Percentiles rank a stretch among this genome's conserved stretches.
Conservation (phyloP, 2,329 filamentous ascomycete species). For the Neofusicoccum parvum region DNA sequence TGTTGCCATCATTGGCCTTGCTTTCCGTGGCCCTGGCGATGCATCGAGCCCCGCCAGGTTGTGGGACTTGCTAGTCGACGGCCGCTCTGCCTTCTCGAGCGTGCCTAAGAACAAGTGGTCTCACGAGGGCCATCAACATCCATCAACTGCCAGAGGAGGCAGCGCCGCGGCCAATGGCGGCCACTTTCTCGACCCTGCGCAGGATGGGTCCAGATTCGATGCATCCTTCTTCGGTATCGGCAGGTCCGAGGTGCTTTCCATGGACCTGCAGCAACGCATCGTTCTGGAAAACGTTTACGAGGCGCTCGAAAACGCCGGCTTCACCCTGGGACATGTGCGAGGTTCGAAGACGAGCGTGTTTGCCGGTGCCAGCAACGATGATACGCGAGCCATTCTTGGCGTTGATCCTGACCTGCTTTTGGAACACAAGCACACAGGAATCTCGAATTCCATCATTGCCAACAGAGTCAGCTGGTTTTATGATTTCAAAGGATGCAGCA, state of each 20-base stretch:
- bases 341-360: constrained; percentile 21
- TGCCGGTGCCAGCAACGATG: constrained; percentile 26
- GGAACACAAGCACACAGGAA: constrained; percentile 5
- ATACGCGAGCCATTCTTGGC: constrained; percentile 16
- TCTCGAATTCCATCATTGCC: constrained; percentile 27
- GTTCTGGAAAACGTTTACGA: constrained; percentile 37
- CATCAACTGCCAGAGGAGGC: constrained; percentile 21
- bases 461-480: constrained; percentile 17
- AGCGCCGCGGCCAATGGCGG: background rate
- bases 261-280: constrained; percentile 33
- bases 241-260: constrained; percentile 27
- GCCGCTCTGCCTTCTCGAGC: background rate
- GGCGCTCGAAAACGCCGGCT: constrained; percentile 43
- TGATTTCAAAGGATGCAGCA: constrained; percentile 27
- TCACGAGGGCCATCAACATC: constrained; percentile 33
- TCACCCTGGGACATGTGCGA: constrained; percentile 25
- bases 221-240: constrained; percentile 27
- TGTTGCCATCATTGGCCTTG: constrained; percentile 25
- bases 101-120: constrained; percentile 35
- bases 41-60: constrained; percentile 36
- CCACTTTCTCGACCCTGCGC: constrained; percentile 24
- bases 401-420: constrained; percentile 11
- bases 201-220: constrained; percentile 24
- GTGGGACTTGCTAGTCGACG: constrained; percentile 32
- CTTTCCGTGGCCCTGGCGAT: constrained; percentile 25